Conservation (phyloP, 2,329 filamentous ascomycete genomes). For the Penicillium fuscoglaucum region DNA sequence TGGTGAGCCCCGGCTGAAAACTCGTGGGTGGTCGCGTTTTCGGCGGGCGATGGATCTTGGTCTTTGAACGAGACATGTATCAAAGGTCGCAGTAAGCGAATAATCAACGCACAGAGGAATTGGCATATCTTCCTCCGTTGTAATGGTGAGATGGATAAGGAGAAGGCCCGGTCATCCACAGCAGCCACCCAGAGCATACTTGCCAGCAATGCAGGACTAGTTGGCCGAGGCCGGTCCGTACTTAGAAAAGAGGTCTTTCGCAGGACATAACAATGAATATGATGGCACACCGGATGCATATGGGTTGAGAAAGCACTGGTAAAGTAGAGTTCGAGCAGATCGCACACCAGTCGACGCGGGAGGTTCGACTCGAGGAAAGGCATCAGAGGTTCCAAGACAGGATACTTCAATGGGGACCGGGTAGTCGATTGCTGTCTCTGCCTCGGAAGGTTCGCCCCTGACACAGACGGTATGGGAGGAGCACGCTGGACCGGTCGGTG, state of each 20-base stretch:
- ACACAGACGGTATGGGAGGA: slow-evolving; percentile 40
- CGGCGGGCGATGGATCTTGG: slow-evolving; percentile 47
- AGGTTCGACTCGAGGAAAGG: slow-evolving; percentile 78
- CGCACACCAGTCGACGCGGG: slow-evolving; percentile 76
- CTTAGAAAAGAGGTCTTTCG: slow-evolving; percentile 84
- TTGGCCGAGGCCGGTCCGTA: slow-evolving; percentile 73
- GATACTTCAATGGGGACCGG: slow-evolving; percentile 64
- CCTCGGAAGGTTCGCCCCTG: slow-evolving; percentile 57
- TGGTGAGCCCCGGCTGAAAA: slow-evolving; percentile 66
- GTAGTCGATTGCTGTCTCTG: slow-evolving; percentile 52
- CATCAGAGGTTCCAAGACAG: slow-evolving; percentile 77
- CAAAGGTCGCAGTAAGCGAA: slow-evolving; percentile 78
- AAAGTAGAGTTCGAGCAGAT: slow-evolving; percentile 88
- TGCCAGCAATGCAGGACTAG: slow-evolving; percentile 80
- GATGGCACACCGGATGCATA: slow-evolving; percentile 87
- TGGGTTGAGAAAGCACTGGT: slow-evolving; percentile 83
- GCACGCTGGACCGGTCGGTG: slow-evolving; percentile 35
- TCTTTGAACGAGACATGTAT: slow-evolving; percentile 69
- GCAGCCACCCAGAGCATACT: slow-evolving; percentile 97
- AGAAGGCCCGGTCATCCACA: slow-evolving; percentile 86
- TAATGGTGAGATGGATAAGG: slow-evolving; percentile 78
- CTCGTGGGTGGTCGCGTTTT: slow-evolving; percentile 59
- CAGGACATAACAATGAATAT: slow-evolving; percentile 85
- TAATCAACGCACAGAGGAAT: slow-evolving; percentile 80
- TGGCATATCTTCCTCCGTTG: slow-evolving; percentile 83